Evolutionary conservation across 805 yeast species (phyloP).

Genomic region (Lipomyces lipofer): DNA sequence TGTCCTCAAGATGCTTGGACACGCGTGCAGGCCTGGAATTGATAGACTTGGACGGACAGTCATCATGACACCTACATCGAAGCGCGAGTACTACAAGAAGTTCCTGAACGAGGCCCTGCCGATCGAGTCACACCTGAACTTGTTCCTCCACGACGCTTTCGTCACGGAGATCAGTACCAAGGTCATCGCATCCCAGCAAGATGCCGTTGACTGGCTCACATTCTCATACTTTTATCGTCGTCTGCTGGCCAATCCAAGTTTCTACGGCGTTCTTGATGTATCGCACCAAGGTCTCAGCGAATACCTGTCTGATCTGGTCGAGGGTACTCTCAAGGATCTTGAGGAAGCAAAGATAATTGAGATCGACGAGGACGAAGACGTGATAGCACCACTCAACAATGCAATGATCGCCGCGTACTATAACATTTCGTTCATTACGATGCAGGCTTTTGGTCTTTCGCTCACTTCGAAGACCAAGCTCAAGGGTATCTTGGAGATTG

Average conservation of each 20-base stretch:
- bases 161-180: slow-evolving; percentile 71
- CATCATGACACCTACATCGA: slow-evolving; percentile 58
- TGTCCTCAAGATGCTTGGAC: slow-evolving; percentile 38
- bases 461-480: slow-evolving; percentile 58
- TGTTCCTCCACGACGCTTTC: slow-evolving; percentile 63
- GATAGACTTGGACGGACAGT: slow-evolving; percentile 47
- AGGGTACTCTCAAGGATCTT: slow-evolving; percentile 64
- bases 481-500: slow-evolving; percentile 60
- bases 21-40: slow-evolving; percentile 31
- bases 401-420: slow-evolving; percentile 76
- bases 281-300: slow-evolving; percentile 73
- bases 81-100: slow-evolving; percentile 63
- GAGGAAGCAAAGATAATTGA: slow-evolving; percentile 62
- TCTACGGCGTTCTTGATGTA: slow-evolving; percentile 72
- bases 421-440: slow-evolving; percentile 62
- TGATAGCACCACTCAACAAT: slow-evolving; percentile 62
- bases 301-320: slow-evolving; percentile 80
- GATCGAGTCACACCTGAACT: slow-evolving; percentile 71
- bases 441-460: slow-evolving; percentile 57
- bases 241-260: slow-evolving; percentile 79
- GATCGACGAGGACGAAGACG: slow-evolving; percentile 42
- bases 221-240: slow-evolving; percentile 81
- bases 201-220: slow-evolving; percentile 88
- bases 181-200: slow-evolving; percentile 68
- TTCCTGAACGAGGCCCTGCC: slow-evolving; percentile 78